Evolutionary conservation across 1,284 basidiomycete genomes (phyloP), one percentile per base, ranked within the genome.

Genomic region (Rhodofomes roseus): DNA sequence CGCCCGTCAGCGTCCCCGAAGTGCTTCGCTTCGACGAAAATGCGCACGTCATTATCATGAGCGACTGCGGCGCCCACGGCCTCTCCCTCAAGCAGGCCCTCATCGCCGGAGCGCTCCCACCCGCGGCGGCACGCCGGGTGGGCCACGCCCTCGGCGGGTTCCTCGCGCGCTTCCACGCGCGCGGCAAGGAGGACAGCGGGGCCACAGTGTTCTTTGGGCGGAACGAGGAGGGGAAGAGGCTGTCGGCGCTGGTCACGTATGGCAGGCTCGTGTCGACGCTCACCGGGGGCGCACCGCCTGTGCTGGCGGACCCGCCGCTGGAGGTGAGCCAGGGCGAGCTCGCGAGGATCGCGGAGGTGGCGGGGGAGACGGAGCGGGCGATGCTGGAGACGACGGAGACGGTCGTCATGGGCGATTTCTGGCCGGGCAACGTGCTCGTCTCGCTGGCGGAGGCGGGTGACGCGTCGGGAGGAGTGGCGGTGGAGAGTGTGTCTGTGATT

Each of bases 361-460:
- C 69, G 8, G 67, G 73, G 40, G 70, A 70, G 57, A 76, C 73
- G 51, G 65, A 69, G 11, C 55, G 68, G 36, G 72, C 70, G 18
- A 79, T 84, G 29, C 58, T 68, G 27, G 69, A 68, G n/a, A 71
- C 74, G 7, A 64, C 69, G 1, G 70, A 76, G 54, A 71, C 73
- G 55, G 73, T 79, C 46, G 68, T 63, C 52, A 81, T 82, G 81
- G 86, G 86, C 1, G 86, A 88, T 66, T 84, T 87, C 64, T 88
- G 86, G 86, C 79, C 86, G 1, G 86, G 85, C 0, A 87, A 88
- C 63, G 65, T 87, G 43, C 70, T 86, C 54, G 65, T 86, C 20
- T 65, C 62, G 18, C 62, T 76, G 63, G 67, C 20, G 27, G 29
- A 18, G 66, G 68, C 7, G 66, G 61, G 22, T 59, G 64, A n/a